phyloP scores from a whole-genome alignment of 78 protist species.

The Cavenderia fasciculata region DNA sequence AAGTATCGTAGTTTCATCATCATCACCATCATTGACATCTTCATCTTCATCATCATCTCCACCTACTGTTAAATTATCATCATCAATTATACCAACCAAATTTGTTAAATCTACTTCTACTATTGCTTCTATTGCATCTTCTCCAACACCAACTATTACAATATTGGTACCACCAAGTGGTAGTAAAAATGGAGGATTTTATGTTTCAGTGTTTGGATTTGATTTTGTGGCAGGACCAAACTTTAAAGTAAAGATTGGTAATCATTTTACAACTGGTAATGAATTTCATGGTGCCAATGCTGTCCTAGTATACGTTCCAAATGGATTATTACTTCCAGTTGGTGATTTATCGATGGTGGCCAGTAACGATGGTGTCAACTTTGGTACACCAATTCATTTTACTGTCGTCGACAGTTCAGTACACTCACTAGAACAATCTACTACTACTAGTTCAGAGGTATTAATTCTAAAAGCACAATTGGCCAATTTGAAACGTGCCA shows the following conservation, averaged over 20 bases:
- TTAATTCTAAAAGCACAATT: slow-evolving; percentile 33
- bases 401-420: slow-evolving; percentile 31
- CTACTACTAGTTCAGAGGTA: slow-evolving; percentile 31
- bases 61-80: no score
- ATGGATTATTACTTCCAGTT: not conserved
- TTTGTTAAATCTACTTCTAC: not conserved
- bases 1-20: not conserved
- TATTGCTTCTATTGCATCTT: not conserved
- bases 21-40: slow-evolving; percentile 2
- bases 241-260: slow-evolving; percentile 32
- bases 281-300: slow-evolving; percentile 62
- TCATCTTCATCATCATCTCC: not conserved
- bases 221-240: slow-evolving; percentile 44
- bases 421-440: slow-evolving; percentile 4
- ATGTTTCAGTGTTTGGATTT: slow-evolving; percentile 62
- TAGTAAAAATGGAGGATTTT: slow-evolving; percentile 41
- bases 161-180: slow-evolving; percentile 58
- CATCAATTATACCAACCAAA: not conserved
- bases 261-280: slow-evolving; percentile 17
- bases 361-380: slow-evolving; percentile 48
- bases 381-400: slow-evolving; percentile 62
- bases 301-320: slow-evolving; percentile 38
- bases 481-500: slow-evolving; percentile 60
- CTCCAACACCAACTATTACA: slow-evolving; percentile 4
- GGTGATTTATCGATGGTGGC: slow-evolving; percentile 51